Evolutionary conservation across 73 alveolate species (phyloP), one percentile per base, ranked within the genome.

Genomic region (Durusdinium trenchii): DNA sequence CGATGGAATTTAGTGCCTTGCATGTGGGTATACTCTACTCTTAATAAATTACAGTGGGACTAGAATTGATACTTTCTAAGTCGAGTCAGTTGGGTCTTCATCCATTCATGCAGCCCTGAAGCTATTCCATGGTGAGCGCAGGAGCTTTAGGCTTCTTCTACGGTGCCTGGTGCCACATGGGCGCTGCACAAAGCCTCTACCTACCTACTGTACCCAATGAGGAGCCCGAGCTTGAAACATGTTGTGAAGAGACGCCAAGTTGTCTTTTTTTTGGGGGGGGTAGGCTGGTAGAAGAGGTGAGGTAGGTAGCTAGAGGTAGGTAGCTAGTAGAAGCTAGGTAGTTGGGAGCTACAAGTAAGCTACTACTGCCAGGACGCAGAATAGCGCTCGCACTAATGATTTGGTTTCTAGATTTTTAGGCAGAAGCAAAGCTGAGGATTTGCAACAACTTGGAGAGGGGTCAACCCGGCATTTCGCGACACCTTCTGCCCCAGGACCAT

Each of bases 111-210:
- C n/a, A n/a, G n/a, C n/a, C n/a, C n/a, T n/a, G n/a, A n/a, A n/a
- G n/a, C n/a, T n/a, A n/a, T n/a, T n/a, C n/a, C n/a, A n/a, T n/a
- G n/a, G n/a, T n/a, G n/a, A n/a, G n/a, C n/a, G 20, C 91, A 81
- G 91, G 94, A 36, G 95, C 95, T 48, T 14, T 86, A 83, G 42
- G 28, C 14, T 86, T 86, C 67, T 86, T 86, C 64, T 86, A 86
- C 38, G 95, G 95, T 30, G 83, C 95, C 42, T 86, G 95, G 84
- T 86, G 95, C 69, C 95, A 86, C 52, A 86, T 86, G 95, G 95
- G 95, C 95, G 83, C 95, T 2, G 95, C 95, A 7, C 62, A 52
- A 61, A 52, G 46, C 48, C 95, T 86, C 61, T 86, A 86, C n/a
- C 95, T 86, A 32, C 95, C 95, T 3, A n/a, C 32, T 47, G 48